A percentile compares a stretch with the other conserved stretches of the same genome.
These are phyloP conservation scores for Lyophyllum decastes DNA, from an alignment of 768 basidiomycete species.

Conservation along the genomic window DNA sequence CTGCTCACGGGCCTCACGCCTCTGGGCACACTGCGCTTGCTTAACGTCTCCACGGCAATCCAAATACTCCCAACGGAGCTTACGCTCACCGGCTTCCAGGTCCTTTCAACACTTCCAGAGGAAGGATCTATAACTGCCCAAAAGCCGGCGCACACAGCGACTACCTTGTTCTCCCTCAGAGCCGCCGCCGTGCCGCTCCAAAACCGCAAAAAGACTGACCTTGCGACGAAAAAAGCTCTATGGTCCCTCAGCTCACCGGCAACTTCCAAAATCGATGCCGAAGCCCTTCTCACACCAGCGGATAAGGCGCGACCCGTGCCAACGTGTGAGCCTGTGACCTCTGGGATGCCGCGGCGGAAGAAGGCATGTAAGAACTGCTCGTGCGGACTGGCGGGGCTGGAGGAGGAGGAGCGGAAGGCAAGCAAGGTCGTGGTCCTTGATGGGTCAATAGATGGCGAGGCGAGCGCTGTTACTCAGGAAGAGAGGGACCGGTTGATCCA, in stretches of 20 bases:
- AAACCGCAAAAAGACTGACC: constrained; percentile 54
- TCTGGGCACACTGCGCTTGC: constrained; percentile 68
- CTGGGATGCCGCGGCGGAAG: constrained; percentile 64
- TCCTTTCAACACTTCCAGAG: constrained; percentile 44
- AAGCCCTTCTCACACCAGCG: constrained; percentile 78
- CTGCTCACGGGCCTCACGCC: constrained; percentile 63
- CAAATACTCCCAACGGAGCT: constrained; percentile 57
- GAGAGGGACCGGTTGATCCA: constrained; percentile 67
- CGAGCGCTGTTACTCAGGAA: constrained; percentile 53
- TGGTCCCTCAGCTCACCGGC: constrained; percentile 80
- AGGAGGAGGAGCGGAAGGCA: constrained; percentile 72
- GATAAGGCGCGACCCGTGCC: constrained; percentile 81
- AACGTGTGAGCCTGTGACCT: constrained; percentile 67
- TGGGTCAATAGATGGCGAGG: constrained; percentile 58
- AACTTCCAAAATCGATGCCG: constrained; percentile 78
- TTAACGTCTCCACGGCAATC: constrained; percentile 48
- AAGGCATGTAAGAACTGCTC: constrained; percentile 96
- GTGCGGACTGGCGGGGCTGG: constrained; percentile 94
- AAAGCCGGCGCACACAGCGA: constrained; percentile 56
- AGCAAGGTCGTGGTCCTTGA: constrained; percentile 71
- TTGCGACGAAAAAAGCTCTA: constrained; percentile 83
- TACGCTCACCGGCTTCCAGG: constrained; percentile 63
- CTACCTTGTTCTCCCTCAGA: constrained; percentile 46
- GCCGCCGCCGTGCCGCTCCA: constrained; percentile 50
- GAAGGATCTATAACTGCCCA: constrained; percentile 62